Evolutionary conservation across 164 flowering plant genomes (phyloP).

Genomic region (Chimonanthus praecox): DNA sequence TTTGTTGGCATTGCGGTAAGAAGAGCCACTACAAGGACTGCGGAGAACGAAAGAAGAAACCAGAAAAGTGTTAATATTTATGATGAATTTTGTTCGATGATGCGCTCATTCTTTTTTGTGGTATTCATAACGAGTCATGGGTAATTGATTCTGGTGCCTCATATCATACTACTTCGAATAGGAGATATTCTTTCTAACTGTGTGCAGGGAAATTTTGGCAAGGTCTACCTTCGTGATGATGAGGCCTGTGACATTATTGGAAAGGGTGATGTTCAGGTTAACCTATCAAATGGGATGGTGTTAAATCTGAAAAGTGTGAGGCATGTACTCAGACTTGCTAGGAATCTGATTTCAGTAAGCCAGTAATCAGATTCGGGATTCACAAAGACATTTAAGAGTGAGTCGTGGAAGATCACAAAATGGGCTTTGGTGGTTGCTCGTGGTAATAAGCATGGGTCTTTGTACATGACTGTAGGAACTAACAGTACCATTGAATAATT

Average conservation of each 20-base stretch:
- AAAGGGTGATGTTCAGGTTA: conserved; percentile 2
- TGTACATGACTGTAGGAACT: background rate
- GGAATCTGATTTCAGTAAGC: background rate
- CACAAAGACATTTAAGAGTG: background rate
- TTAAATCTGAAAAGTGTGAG: conserved; percentile 1
- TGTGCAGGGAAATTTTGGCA: conserved; percentile 3
- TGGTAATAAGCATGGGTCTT: background rate
- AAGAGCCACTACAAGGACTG: background rate
- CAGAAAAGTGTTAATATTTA: background rate
- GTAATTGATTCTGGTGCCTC: background rate
- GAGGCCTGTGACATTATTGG: conserved; percentile 2
- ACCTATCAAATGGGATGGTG: background rate
- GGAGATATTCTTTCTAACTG: conserved; percentile 1
- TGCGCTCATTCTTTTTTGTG: background rate
- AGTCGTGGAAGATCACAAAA: background rate
- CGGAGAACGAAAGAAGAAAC: background rate
- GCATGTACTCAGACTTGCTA: conserved; percentile 1
- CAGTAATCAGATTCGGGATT: background rate
- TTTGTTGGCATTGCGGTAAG: background rate
- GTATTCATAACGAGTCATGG: background rate
- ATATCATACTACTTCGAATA: background rate
- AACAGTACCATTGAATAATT: too few species aligned
- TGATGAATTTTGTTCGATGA: background rate
- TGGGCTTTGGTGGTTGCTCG: background rate
- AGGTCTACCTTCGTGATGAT: conserved; percentile 2